Percentiles rank a stretch among this genome's conserved stretches.
These are phyloP conservation scores for Amauroascus verrucosus DNA, from an alignment of 2,329 filamentous ascomycete species.

Conservation along the genomic window DNA sequence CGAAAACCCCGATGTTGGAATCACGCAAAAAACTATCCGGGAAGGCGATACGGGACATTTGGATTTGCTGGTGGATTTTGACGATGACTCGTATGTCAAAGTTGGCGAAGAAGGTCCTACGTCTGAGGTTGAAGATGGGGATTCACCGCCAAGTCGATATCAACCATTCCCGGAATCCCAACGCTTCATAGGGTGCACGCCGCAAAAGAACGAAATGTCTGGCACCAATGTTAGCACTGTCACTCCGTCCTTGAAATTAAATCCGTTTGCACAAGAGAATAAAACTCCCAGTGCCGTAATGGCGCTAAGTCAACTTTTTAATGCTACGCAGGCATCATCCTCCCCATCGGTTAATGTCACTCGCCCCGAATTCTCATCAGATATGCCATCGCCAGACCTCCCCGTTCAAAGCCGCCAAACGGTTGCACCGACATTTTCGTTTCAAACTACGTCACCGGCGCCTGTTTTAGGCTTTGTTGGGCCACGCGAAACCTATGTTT, in stretches of 20 bases:
- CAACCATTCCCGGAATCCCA: constrained; percentile 40
- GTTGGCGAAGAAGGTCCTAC: constrained; percentile 44
- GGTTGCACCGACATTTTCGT: constrained; percentile 28
- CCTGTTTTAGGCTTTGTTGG: constrained; percentile 32
- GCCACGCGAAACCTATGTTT: constrained; percentile 36
- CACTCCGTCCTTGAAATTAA: constrained; percentile 35
- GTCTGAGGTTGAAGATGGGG: constrained; percentile 49
- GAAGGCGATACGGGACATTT: constrained; percentile 38
- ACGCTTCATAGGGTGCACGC: constrained; percentile 36
- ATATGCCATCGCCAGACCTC: constrained; percentile 42
- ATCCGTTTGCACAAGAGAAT: constrained; percentile 33
- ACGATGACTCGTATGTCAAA: constrained; percentile 15
- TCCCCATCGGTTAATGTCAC: constrained; percentile 34
- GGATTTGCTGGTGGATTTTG: constrained; percentile 34
- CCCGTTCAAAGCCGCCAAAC: constrained; percentile 33
- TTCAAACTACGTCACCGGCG: constrained; percentile 23
- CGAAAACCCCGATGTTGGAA: constrained; percentile 22
- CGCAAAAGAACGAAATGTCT: constrained; percentile 18
- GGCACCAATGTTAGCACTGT: constrained; percentile 21
- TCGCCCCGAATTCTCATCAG: constrained; percentile 33
- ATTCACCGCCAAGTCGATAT: constrained; percentile 30
- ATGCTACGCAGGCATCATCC: constrained; percentile 39
- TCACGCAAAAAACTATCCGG: constrained; percentile 30
- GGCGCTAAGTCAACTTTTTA: constrained; percentile 41
- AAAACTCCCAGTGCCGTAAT: constrained; percentile 32